These are phyloP conservation scores for Raddia guianensis DNA, from an alignment of 176 grass and related monocot species.

Conservation along the genomic window DNA sequence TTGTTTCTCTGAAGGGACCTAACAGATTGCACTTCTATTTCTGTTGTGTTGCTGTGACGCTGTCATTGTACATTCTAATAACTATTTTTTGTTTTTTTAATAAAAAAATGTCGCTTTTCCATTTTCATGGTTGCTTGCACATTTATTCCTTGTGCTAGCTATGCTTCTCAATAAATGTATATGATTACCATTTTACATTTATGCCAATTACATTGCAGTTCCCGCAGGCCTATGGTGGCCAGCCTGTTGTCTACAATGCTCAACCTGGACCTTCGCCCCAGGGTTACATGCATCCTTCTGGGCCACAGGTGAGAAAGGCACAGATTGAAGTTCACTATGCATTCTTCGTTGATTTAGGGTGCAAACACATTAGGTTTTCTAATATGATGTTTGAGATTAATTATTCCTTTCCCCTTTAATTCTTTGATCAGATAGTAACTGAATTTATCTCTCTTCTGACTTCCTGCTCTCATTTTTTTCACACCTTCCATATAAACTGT, in stretches of 20 bases:
- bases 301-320: slow-evolving; percentile 48
- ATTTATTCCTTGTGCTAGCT: neutral
- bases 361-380: no score
- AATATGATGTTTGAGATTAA: no score
- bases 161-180: slow-evolving; percentile 10
- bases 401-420: no score
- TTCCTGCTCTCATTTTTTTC: neutral
- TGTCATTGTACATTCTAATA: neutral
- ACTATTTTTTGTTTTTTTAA: neutral
- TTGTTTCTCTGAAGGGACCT: neutral
- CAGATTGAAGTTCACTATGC: slow-evolving; percentile 16
- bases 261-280: slow-evolving; percentile 59
- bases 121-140: neutral
- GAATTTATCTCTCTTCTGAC: neutral
- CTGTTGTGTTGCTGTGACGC: neutral
- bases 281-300: slow-evolving; percentile 63
- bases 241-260: slow-evolving; percentile 62
- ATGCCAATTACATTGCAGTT: slow-evolving; percentile 48
- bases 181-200: slow-evolving; percentile 14
- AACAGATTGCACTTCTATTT: neutral
- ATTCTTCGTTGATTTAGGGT: neutral
- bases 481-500: neutral
- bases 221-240: slow-evolving; percentile 54
- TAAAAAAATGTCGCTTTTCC: neutral
- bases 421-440: no score